Conservation (phyloP, 2,329 filamentous ascomycete genomes). For the Pseudohalonectria lignicola region DNA sequence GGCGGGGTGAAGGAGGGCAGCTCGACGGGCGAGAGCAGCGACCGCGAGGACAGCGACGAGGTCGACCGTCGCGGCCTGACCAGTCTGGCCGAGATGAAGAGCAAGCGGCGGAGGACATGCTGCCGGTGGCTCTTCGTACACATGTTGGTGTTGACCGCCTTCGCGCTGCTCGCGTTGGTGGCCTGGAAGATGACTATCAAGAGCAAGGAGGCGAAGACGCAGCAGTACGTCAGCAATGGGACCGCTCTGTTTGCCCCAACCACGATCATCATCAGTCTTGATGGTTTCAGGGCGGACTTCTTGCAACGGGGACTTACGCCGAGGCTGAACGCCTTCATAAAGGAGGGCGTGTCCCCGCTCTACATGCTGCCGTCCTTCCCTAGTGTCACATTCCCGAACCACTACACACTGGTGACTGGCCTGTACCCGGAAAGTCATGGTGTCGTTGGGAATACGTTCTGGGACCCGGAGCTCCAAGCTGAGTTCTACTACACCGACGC, state of each 20-base stretch:
- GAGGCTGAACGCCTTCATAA: constrained; percentile 65
- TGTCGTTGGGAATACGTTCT: constrained; percentile 89
- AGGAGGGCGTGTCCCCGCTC: constrained; percentile 74
- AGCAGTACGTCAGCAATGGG: constrained; percentile 57
- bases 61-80: constrained; percentile 42
- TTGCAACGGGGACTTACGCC: constrained; percentile 76
- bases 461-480: constrained; percentile 65
- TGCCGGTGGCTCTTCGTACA: constrained; percentile 43
- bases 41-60: constrained; percentile 49
- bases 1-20: constrained; percentile 60
- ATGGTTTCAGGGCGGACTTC: constrained; percentile 94
- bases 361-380: constrained; percentile 95
- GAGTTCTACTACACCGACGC: constrained; percentile 87
- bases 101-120: constrained; percentile 39
- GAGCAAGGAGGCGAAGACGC: constrained; percentile 13
- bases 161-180: constrained; percentile 42
- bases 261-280: constrained; percentile 85
- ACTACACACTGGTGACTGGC: constrained; percentile 87
- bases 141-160: constrained; percentile 37
- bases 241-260: constrained; percentile 84
- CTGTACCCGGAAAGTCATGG: constrained; percentile 89
- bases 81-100: constrained; percentile 33
- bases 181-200: constrained; percentile 48
- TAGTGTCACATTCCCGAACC: constrained; percentile 92
- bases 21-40: constrained; percentile 49